Evolutionary conservation across 768 basidiomycete species (phyloP).

Genomic region (Phlebiopsis gigantea): DNA sequence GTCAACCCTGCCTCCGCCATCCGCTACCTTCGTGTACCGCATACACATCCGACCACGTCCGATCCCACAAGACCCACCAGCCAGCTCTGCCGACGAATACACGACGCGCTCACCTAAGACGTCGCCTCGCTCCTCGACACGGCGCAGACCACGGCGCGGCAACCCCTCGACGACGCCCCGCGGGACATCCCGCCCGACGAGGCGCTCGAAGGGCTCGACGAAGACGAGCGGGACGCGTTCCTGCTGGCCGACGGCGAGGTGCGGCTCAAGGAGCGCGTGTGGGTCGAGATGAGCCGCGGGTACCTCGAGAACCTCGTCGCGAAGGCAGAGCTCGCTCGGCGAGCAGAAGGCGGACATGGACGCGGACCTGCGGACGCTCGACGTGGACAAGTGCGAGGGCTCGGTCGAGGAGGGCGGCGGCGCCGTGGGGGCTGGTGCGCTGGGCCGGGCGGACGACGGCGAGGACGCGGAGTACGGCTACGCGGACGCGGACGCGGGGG

Average conservation of each 20-base stretch:
- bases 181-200: slow-evolving; percentile 56
- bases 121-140: slow-evolving; percentile 62
- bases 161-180: slow-evolving; percentile 66
- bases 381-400: slow-evolving; percentile 43
- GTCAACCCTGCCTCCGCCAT: slow-evolving; percentile 6
- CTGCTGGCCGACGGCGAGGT: slow-evolving; percentile 77
- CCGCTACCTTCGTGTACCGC: not conserved
- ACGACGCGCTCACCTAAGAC: slow-evolving; percentile 62
- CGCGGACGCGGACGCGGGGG: no score
- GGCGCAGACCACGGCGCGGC: slow-evolving; percentile 47
- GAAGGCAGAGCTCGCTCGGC: slow-evolving; percentile 51
- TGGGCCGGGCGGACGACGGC: no score
- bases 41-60: not conserved
- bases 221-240: slow-evolving; percentile 83
- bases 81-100: slow-evolving; percentile 38
- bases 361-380: no score
- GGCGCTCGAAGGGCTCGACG: slow-evolving; percentile 76
- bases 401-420: slow-evolving; percentile 36
- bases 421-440: slow-evolving; percentile 20
- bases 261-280: slow-evolving; percentile 81
- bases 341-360: slow-evolving; percentile 35
- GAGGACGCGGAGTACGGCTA: no score
- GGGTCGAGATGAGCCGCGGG: slow-evolving; percentile 91
- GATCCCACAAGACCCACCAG: not conserved
- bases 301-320: slow-evolving; percentile 87